These are phyloP conservation scores for Suillus hirtellus DNA, from an alignment of 768 basidiomycete species.

Conservation along the genomic window DNA sequence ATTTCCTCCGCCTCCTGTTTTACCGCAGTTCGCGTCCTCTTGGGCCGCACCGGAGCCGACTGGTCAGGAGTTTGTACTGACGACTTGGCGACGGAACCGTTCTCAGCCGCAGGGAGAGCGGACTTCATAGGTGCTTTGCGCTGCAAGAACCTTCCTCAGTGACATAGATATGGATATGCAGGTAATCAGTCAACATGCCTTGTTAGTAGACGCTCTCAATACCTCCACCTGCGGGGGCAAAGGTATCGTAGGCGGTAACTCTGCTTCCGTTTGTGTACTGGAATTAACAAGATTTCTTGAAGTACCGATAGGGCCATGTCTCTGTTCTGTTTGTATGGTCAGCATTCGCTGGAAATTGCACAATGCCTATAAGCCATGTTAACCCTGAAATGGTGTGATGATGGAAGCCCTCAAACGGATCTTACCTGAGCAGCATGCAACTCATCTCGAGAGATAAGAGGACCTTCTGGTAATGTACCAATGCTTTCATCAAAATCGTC, in stretches of 20 bases:
- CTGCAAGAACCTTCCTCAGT: slow-evolving; percentile 24
- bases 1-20: slow-evolving; percentile 30
- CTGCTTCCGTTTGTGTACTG: slow-evolving; percentile 31
- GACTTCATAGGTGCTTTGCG: slow-evolving; percentile 30
- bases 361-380: slow-evolving; percentile 35
- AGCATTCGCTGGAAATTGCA: slow-evolving; percentile 36
- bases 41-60: slow-evolving; percentile 28
- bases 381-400: slow-evolving; percentile 13
- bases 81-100: slow-evolving; percentile 12
- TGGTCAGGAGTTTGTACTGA: slow-evolving; percentile 21
- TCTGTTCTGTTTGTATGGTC: slow-evolving; percentile 19
- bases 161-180: not conserved
- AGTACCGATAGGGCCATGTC: slow-evolving; percentile 1
- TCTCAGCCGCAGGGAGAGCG: slow-evolving; percentile 20
- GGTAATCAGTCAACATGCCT: slow-evolving; percentile 17
- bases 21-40: slow-evolving; percentile 30
- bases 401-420: slow-evolving; percentile 6
- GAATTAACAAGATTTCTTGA: slow-evolving; percentile 23
- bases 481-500: slow-evolving; percentile 52
- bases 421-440: slow-evolving; percentile 61
- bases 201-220: slow-evolving; percentile 22
- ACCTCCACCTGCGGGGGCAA: slow-evolving; percentile 19
- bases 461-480: slow-evolving; percentile 25
- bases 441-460: slow-evolving; percentile 45
- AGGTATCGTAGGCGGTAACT: slow-evolving; percentile 15